Evolutionary conservation across 768 basidiomycete genomes (phyloP), one percentile per base, ranked within the genome.

Genomic region (Pisolithus microcarpus): DNA sequence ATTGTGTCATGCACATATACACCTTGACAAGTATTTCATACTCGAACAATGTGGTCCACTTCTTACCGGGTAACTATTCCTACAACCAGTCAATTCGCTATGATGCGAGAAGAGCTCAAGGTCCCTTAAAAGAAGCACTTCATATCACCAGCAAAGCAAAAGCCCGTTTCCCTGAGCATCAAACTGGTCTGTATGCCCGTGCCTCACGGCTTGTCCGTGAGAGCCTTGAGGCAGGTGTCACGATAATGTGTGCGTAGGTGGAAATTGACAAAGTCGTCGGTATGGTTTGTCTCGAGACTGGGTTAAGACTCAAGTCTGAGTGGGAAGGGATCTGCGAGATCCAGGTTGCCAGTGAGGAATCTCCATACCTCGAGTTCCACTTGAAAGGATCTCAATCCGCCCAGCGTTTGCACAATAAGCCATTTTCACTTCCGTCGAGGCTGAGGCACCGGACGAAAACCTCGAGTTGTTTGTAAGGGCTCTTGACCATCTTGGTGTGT

Each of bases 21-120:
- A 82, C 64, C 72, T 84, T 30, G 82, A 84, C 70, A 82, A 85
- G 65, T 83, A 80, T 65, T 82, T 82, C 61, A 77, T 85, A 46
- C 68, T 85, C 50, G 76, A 76, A 56, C 65, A 73, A 63, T 81
- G 79, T 54, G 73, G 72, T 47, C 65, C 72, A 19, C 72, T 83
- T 39, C 58, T 71, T 21, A 73, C 72, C 42, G 80, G 82, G 81
- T 82, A 65, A 48, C 73, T 57, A 13, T 21, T 37, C 19, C n/a
- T 26, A 37, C 24, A 30, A 26, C 18, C 30, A 38, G 43, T 31
- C n/a, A 18, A 26, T 40, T 40, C 39, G 11, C n/a, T 23, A 18
- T 23, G 21, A 18, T 40, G n/a, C 39, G n/a, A 19, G 23, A 40
- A 18, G 18, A 23, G 18, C 23, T 44, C 43, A 62, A 83, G 81